A percentile compares a stretch with the other conserved stretches of the same genome.
These are phyloP conservation scores for Diplocarpon mali DNA, from an alignment of 2,329 filamentous ascomycete genomes.

Conservation along the genomic window DNA sequence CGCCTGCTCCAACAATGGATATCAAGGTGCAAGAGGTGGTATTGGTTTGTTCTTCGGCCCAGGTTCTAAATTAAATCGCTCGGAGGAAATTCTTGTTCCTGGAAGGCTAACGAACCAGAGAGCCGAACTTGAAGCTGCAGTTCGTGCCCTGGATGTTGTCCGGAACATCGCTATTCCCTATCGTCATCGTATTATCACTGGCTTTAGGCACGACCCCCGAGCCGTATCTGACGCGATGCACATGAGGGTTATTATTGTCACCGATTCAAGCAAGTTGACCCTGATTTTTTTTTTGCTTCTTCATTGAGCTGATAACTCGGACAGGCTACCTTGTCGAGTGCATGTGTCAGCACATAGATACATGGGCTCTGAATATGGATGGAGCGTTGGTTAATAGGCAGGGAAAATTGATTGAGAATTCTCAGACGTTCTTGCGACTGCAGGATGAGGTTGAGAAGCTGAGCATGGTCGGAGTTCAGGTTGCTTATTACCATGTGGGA, in stretches of 20 bases:
- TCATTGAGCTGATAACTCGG: not conserved
- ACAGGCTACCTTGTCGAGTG: conserved; percentile 1
- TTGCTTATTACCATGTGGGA: conserved; percentile 7
- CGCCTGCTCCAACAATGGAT: conserved; percentile 6
- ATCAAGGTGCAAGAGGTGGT: conserved; percentile 2
- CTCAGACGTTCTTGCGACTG: conserved; percentile 7
- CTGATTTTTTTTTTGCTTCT: not conserved
- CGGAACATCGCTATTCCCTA: not conserved
- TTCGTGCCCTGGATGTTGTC: conserved; percentile 3
- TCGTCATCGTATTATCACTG: not conserved
- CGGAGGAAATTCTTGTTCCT: not conserved
- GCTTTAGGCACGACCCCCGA: not conserved
- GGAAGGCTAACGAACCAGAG: conserved; percentile 6
- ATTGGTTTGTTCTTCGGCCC: conserved; percentile 4
- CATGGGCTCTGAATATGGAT: not conserved
- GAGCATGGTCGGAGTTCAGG: conserved; percentile 7
- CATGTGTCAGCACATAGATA: not conserved
- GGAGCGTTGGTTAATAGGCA: not conserved
- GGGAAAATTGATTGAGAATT: not conserved
- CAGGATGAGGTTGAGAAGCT: conserved; percentile 4
- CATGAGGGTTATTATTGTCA: conserved; percentile 1
- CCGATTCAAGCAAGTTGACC: not conserved
- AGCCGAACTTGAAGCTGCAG: conserved; percentile 7
- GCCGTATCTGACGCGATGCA: not conserved
- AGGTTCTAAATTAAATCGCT: conserved; percentile 5